Base-by-base conservation (phyloP, 257 asterid genomes). In the Nicotiana benthamiana region DNA sequence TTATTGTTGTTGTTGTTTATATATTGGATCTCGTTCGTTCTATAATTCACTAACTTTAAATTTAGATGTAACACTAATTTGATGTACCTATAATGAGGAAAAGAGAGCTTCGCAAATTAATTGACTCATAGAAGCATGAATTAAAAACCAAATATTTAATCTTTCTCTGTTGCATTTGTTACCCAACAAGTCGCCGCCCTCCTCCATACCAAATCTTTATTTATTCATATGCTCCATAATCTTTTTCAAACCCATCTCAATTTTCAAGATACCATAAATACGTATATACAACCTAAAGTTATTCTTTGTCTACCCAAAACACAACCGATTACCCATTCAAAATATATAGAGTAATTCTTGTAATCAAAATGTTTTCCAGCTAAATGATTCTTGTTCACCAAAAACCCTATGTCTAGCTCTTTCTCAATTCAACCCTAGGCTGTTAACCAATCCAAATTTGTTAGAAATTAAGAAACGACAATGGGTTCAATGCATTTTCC, bases 291-390 rank as follows among this genome's bases (percentile, higher is more conserved):
- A 74, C 78, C 78, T 72, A 72, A 48, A 48, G 54, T 88, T 88
- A 79, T 87, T 52, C 85, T 84, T 79, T 87, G 92, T 89, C 92
- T 87, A 75, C 86, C 83, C 70, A 82, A 66, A 79, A 80, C 75
- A 80, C 56, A 80, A 26, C 80, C 82, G 56, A 75, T 51, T 83
- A 85, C 85, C 89, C 86, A 20, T 40, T 1, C 77, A 0, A 68
- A 2, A 43, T 11, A 40, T 20, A 67, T 18, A n/a, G 27, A 34
- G 4, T 18, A 51, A 74, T 53, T 24, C 6, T 30, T 24, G 67
- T 61, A 16, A 61, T 43, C 48, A 43, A 53, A 24, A 28, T 26
- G 59, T 43, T 56, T 9, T 70, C 70, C 57, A 70, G 75, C 83
- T 75, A 81, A 56, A 81, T 60, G 53, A 79, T 63, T 46, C 52